A percentile compares a stretch with the other conserved stretches of the same genome.
These are phyloP conservation scores for Stenogyne calaminthoides DNA, from an alignment of 305 asterid genomes.

Conservation along the genomic window DNA sequence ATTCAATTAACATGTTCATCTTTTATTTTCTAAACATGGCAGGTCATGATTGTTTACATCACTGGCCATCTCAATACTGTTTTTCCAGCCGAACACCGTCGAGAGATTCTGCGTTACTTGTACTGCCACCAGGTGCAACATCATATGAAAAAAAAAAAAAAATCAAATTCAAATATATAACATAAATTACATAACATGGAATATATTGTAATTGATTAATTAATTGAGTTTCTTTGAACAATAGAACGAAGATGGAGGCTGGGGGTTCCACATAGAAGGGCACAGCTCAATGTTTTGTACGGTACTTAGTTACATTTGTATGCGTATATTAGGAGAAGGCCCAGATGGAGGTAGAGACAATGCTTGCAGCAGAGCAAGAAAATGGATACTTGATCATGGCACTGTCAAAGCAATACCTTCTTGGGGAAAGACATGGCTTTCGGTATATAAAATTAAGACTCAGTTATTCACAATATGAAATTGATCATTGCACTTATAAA, in stretches of 20 bases:
- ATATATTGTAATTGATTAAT: background rate
- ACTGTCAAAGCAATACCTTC: constrained; percentile 77
- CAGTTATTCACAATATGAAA: too few relatives aligned
- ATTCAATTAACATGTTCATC: background rate
- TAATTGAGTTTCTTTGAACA: background rate
- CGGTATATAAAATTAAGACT: too few relatives aligned
- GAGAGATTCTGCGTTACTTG: constrained; percentile 80
- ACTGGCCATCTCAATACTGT: constrained; percentile 83
- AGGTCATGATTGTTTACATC: constrained; percentile 80
- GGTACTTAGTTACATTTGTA: constrained; percentile 65
- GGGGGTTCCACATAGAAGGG: constrained; percentile 90
- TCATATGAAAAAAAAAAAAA: background rate
- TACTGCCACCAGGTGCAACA: constrained; percentile 82
- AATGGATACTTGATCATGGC: constrained; percentile 91
- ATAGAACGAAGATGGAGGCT: constrained; percentile 90
- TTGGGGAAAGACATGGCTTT: constrained; percentile 96
- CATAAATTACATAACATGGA: too few relatives aligned
- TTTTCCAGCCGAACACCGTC: constrained; percentile 70
- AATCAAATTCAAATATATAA: background rate
- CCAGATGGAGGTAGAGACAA: constrained; percentile 63
- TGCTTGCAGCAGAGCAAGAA: constrained; percentile 74
- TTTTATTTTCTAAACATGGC: background rate
- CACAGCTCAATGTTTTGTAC: constrained; percentile 89
- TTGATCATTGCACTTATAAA: too few relatives aligned
- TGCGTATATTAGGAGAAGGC: constrained; percentile 80